Conservation (phyloP, 2,329 filamentous ascomycete species). For the Pseudogymnoascus sp. region DNA sequence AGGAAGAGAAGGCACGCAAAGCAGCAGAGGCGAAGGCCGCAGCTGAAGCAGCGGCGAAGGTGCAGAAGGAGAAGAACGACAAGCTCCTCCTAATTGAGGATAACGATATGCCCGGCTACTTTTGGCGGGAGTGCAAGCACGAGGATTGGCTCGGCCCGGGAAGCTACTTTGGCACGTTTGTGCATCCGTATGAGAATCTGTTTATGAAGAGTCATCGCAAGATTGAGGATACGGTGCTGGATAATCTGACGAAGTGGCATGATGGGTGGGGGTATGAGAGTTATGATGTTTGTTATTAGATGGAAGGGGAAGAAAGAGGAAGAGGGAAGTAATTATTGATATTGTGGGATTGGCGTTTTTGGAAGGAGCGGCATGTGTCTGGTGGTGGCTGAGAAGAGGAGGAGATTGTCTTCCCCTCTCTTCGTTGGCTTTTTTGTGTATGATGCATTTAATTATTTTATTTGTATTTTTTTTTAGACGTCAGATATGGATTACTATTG, state of each 20-base stretch:
- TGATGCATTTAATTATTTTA: neutral
- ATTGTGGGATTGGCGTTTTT: neutral
- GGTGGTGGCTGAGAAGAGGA: neutral
- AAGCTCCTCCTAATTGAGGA: neutral
- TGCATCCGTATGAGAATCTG: constrained; percentile 2
- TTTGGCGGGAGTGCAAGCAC: constrained; percentile 1
- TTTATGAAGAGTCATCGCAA: constrained; percentile 3
- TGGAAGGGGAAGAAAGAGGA: neutral
- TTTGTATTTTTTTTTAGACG: neutral
- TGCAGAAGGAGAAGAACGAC: neutral
- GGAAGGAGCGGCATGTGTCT: neutral
- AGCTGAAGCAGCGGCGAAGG: no score
- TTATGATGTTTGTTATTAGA: neutral
- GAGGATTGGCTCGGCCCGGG: neutral
- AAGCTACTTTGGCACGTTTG: neutral
- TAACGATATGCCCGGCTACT: neutral
- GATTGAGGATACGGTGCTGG: neutral
- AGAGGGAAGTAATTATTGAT: neutral
- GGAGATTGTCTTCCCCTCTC: neutral
- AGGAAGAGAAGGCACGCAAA: neutral
- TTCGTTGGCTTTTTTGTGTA: neutral
- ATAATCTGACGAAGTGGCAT: neutral
- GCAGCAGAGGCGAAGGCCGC: no score
- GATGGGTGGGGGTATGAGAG: neutral
- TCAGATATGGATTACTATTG: neutral